Conservation (phyloP, 306 rosid genomes). For the Oxytropis ochrocephala region DNA sequence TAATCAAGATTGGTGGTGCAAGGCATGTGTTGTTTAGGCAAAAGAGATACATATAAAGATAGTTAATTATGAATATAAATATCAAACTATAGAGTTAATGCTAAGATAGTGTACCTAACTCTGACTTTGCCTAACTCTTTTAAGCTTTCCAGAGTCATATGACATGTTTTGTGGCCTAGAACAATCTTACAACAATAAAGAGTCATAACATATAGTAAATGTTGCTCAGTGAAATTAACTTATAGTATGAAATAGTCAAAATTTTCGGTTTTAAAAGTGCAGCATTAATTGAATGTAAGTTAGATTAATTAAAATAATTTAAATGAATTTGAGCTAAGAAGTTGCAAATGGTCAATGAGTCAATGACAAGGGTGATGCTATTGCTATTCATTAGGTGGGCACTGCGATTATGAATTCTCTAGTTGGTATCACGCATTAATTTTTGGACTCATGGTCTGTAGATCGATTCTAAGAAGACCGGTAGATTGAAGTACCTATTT, state of each 20-base stretch:
- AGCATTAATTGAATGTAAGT: constrained; percentile 10
- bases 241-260: background rate
- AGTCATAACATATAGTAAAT: constrained; percentile 8
- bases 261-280: constrained; percentile 20
- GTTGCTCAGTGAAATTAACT: constrained; percentile 9
- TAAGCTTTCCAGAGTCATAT: background rate
- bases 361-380: background rate
- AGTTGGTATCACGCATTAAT: too few species aligned
- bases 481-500: too few species aligned
- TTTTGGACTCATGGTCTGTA: too few species aligned
- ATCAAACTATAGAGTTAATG: too few species aligned
- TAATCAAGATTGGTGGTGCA: too few species aligned
- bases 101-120: too few species aligned
- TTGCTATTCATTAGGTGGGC: too few species aligned
- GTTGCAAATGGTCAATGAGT: background rate
- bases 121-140: background rate
- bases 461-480: too few species aligned
- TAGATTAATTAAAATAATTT: constrained; percentile 1
- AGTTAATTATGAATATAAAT: too few species aligned
- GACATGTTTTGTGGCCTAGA: background rate
- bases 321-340: constrained; percentile 6
- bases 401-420: too few species aligned
- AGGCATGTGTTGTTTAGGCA: too few species aligned
- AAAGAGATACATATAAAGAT: too few species aligned
- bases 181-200: background rate